A percentile compares a stretch with the other conserved stretches of the same genome.
These are phyloP conservation scores for Kodamaea ohmeri DNA, from an alignment of 1,139 yeast species.

Conservation along the genomic window DNA sequence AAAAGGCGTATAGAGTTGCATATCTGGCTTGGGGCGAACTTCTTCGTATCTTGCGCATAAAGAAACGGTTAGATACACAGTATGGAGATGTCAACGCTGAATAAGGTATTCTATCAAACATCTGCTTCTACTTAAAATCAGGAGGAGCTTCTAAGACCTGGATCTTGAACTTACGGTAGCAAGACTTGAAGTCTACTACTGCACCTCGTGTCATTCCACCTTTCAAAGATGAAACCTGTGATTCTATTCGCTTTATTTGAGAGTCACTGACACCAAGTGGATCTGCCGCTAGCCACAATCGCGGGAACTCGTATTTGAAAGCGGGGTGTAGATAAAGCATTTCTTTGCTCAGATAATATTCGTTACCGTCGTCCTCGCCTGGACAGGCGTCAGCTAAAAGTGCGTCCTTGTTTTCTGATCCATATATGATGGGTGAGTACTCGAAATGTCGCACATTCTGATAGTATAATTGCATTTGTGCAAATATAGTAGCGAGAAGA, in stretches of 20 bases:
- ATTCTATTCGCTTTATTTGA: conserved; percentile 12
- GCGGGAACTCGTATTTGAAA: conserved; percentile 16
- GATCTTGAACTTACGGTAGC: conserved; percentile 18
- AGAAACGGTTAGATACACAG: conserved; percentile 19
- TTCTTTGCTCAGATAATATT: conserved; percentile 14
- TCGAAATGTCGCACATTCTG: conserved; percentile 29
- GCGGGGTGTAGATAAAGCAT: conserved; percentile 17
- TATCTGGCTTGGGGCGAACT: conserved; percentile 24
- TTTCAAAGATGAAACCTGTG: conserved; percentile 13
- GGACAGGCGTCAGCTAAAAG: no score
- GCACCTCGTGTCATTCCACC: conserved; percentile 34
- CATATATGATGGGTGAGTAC: conserved; percentile 28
- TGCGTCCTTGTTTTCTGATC: conserved; percentile 5
- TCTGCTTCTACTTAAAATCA: conserved; percentile 30
- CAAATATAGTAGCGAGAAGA: conserved; percentile 35
- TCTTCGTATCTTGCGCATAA: conserved; percentile 22
- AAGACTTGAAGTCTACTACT: conserved; percentile 18
- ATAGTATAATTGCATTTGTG: conserved; percentile 31
- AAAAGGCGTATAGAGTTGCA: conserved; percentile 11
- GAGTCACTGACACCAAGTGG: conserved; percentile 17
- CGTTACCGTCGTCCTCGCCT: conserved; percentile 6
- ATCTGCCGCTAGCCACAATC: conserved; percentile 19
- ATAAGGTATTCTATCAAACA: no score
- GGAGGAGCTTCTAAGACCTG: conserved; percentile 36
- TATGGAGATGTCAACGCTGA: conserved; percentile 12